Evolutionary conservation across 306 rosid species (phyloP).

Genomic region (Hippophae tibetana): DNA sequence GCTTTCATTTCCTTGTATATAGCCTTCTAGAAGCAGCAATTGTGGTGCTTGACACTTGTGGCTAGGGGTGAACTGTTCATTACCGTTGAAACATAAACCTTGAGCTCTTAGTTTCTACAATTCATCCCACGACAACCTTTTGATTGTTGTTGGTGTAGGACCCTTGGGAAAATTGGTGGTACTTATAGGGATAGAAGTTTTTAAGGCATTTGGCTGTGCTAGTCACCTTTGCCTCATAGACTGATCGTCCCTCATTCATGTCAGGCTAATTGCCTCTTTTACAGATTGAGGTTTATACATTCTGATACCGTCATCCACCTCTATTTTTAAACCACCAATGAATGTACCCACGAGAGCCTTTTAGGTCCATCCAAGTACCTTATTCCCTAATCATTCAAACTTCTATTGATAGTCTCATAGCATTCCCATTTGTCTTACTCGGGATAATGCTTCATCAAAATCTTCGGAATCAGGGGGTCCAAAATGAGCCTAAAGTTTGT

Average conservation of each 20-base stretch:
- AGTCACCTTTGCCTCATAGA: neutral
- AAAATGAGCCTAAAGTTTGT: no score
- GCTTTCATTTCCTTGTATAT: no score
- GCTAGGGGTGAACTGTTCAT: no score
- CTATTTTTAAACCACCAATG: neutral
- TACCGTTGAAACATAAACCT: neutral
- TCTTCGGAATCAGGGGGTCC: no score
- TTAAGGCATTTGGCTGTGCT: neutral
- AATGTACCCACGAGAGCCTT: neutral
- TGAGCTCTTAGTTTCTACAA: neutral
- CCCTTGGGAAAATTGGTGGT: neutral
- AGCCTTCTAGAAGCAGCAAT: no score
- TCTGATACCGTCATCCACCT: neutral
- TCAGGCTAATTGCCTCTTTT: no score
- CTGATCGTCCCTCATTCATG: neutral
- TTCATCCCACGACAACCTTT: neutral
- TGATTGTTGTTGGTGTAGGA: neutral
- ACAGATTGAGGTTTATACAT: neutral
- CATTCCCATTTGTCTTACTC: no score
- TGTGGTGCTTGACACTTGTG: no score
- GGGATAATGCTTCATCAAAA: no score
- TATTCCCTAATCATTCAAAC: neutral
- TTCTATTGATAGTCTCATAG: neutral
- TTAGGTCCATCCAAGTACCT: neutral
- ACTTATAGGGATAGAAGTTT: neutral